Percentiles rank a stretch among this genome's conserved stretches.
Conservation (phyloP, 305 asterid genomes). For the Plantago rigida region DNA sequence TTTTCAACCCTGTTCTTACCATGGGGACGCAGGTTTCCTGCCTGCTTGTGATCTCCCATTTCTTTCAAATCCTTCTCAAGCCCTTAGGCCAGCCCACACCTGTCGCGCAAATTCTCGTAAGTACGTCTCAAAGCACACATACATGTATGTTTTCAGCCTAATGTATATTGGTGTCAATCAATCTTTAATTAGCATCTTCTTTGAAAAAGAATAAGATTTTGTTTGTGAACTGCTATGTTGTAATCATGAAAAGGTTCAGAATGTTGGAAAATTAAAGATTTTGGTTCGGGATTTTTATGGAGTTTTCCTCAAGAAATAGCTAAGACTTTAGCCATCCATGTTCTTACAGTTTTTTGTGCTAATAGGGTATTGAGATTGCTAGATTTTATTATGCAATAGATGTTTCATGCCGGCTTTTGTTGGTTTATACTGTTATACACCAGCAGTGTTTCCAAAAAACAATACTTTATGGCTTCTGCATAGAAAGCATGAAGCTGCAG, state of each 20-base stretch:
- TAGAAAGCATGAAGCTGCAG: too few relatives aligned
- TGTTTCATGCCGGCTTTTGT: too few relatives aligned
- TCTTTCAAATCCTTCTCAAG: slow-evolving; percentile 70
- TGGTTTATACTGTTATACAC: too few relatives aligned
- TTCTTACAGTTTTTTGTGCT: background rate
- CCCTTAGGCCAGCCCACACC: slow-evolving; percentile 93
- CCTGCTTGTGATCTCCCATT: slow-evolving; percentile 83
- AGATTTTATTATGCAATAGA: too few relatives aligned
- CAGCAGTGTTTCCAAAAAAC: too few relatives aligned
- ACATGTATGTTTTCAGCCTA: background rate
- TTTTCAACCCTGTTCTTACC: slow-evolving; percentile 72
- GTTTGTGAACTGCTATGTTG: background rate
- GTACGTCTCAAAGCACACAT: slow-evolving; percentile 47
- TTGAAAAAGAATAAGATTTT: too few relatives aligned
- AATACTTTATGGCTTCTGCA: too few relatives aligned
- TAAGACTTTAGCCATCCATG: background rate
- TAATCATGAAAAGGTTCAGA: background rate
- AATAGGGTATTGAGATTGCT: too few relatives aligned
- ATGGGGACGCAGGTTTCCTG: slow-evolving; percentile 75
- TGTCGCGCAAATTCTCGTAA: slow-evolving; percentile 93
- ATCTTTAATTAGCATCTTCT: background rate
- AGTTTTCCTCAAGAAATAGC: too few relatives aligned
- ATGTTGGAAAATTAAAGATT: background rate
- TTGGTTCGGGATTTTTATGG: background rate
- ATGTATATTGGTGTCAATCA: background rate